These are phyloP conservation scores for Micractinium conductrix DNA, from an alignment of 139 green algal genomes.

Conservation along the genomic window DNA sequence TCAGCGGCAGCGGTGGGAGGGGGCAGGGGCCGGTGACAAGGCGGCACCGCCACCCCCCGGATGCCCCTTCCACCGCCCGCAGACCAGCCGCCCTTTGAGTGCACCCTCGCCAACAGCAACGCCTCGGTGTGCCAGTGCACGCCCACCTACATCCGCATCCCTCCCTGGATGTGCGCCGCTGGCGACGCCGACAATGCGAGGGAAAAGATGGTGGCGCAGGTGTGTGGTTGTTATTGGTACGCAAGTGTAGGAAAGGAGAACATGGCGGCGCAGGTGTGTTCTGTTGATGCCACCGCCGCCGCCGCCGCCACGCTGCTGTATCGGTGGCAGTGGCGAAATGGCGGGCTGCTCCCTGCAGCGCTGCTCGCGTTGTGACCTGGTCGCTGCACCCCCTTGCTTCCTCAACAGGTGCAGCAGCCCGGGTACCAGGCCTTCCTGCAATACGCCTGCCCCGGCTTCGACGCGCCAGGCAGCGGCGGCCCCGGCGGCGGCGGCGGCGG, in stretches of 20 bases:
- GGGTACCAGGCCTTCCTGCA: constrained; percentile 44
- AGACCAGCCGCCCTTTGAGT: constrained; percentile 38
- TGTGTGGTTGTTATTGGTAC: not conserved
- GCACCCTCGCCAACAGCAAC: not conserved
- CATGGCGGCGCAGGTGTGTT: not conserved
- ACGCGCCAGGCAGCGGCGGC: not conserved
- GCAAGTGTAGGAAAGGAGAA: not conserved
- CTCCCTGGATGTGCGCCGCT: constrained; percentile 45
- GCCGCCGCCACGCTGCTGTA: no score
- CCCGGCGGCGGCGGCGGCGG: no score
- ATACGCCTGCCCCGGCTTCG: constrained; percentile 17
- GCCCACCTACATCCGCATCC: constrained; percentile 27
- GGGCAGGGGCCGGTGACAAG: no score
- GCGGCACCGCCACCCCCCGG: no score
- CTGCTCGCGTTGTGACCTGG: no score
- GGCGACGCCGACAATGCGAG: constrained; percentile 49
- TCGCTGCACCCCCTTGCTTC: no score
- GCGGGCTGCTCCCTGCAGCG: not conserved
- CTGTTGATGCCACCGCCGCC: no score
- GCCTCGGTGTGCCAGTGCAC: constrained; percentile 58
- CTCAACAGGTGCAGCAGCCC: constrained; percentile 27
- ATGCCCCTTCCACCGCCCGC: no score
- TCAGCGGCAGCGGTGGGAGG: no score
- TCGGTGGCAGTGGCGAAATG: no score
- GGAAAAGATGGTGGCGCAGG: constrained; percentile 42